Conservation (phyloP, 2,329 filamentous ascomycete genomes). For the Botrytis squamosa region DNA sequence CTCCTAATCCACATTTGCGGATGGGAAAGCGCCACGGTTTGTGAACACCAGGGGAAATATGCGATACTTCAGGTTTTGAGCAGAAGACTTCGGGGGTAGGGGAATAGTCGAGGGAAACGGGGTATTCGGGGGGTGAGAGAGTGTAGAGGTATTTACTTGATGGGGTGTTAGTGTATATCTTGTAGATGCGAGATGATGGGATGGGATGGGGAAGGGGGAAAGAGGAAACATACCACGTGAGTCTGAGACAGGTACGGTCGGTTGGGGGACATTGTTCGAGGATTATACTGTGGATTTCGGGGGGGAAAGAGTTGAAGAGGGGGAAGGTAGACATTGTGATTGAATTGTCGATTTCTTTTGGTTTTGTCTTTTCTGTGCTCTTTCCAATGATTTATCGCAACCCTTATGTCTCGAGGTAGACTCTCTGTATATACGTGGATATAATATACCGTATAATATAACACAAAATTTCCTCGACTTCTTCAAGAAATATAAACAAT, state of each 20-base stretch:
- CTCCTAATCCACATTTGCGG: background rate
- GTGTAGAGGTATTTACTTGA: conserved; percentile 32
- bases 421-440: background rate
- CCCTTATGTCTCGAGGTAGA: background rate
- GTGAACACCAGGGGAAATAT: background rate
- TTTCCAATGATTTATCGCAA: background rate
- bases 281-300: conserved; percentile 33
- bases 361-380: background rate
- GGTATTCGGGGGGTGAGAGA: conserved; percentile 18
- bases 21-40: background rate
- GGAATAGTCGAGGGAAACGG: conserved; percentile 24
- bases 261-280: conserved; percentile 31
- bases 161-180: background rate
- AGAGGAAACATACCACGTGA: conserved; percentile 35
- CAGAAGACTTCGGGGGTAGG: conserved; percentile 22
- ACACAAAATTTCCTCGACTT: background rate
- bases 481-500: background rate
- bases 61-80: background rate
- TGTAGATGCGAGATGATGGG: background rate
- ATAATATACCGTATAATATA: accelerated
- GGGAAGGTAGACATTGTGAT: background rate
- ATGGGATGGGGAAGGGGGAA: conserved; percentile 26
- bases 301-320: conserved; percentile 27
- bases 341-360: background rate
- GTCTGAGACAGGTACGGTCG: conserved; percentile 32